Evolutionary conservation across 768 basidiomycete genomes (phyloP).

Genomic region (Leccinellum luteum): DNA sequence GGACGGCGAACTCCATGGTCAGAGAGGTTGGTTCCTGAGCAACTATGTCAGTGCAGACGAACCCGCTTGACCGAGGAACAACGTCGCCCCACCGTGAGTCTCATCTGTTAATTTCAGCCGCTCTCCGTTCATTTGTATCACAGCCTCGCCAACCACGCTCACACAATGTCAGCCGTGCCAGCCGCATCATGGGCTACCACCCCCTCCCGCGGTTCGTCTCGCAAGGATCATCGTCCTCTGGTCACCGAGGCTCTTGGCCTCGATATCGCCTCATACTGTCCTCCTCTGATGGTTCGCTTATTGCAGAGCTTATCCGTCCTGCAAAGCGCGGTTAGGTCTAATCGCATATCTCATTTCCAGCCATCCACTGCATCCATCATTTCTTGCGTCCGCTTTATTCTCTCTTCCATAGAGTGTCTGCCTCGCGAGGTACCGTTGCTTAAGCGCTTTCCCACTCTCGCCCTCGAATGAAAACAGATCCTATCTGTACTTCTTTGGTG

Average conservation of each 20-base stretch:
- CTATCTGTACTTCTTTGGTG: constrained; percentile 80
- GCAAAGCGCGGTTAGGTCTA: constrained; percentile 78
- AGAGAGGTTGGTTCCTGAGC: constrained; percentile 97
- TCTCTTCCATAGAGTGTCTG: constrained; percentile 80
- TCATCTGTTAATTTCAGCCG: neutral
- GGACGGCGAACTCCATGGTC: constrained; percentile 91
- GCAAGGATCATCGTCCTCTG: constrained; percentile 43
- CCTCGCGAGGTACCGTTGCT: constrained; percentile 78
- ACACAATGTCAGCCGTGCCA: constrained; percentile 51
- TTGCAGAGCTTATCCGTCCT: constrained; percentile 83
- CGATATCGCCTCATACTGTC: constrained; percentile 63
- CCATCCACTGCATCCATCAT: constrained; percentile 95
- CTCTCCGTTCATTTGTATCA: neutral
- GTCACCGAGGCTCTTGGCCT: constrained; percentile 44
- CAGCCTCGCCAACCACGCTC: constrained; percentile 41
- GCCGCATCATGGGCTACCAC: constrained; percentile 53
- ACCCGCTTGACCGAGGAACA: constrained; percentile 56
- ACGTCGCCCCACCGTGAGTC: constrained; percentile 43
- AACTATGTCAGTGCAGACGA: constrained; percentile 84
- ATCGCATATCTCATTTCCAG: constrained; percentile 80
- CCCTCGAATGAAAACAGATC: constrained; percentile 78
- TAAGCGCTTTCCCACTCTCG: constrained; percentile 60
- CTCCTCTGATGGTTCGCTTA: constrained; percentile 78
- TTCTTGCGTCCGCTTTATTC: constrained; percentile 85
- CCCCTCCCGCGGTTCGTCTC: constrained; percentile 38